These are phyloP conservation scores for Starmerella bombicola DNA, from an alignment of 805 yeast species.

Conservation along the genomic window DNA sequence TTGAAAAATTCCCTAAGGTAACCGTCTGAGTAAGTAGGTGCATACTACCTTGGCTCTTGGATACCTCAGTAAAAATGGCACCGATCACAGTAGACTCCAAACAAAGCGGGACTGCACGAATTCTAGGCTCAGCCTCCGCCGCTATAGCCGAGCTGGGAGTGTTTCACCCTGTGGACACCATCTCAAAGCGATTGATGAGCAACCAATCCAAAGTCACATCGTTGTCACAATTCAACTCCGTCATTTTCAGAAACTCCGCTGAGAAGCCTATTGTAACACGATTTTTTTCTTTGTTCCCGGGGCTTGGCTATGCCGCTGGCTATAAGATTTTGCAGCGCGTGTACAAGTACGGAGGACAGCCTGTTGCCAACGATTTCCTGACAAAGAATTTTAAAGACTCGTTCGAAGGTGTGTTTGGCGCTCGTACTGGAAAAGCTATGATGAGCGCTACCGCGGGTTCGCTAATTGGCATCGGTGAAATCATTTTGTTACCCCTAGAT, in stretches of 20 bases:
- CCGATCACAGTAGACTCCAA: slow-evolving; percentile 41
- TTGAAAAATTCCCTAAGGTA: too few species aligned
- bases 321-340: slow-evolving; percentile 94
- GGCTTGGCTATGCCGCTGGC: slow-evolving; percentile 95
- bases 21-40: too few species aligned
- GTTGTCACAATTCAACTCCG: slow-evolving; percentile 59
- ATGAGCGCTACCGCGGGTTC: slow-evolving; percentile 97
- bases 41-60: too few species aligned
- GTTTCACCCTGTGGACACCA: slow-evolving; percentile 95
- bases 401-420: slow-evolving; percentile 71
- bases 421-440: slow-evolving; percentile 93
- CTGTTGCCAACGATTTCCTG: slow-evolving; percentile 89
- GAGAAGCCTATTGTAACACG: slow-evolving; percentile 56
- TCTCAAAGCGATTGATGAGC: slow-evolving; percentile 91
- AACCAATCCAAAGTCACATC: slow-evolving; percentile 63
- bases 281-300: slow-evolving; percentile 81
- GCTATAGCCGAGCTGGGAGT: slow-evolving; percentile 94
- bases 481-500: slow-evolving; percentile 86
- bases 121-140: slow-evolving; percentile 95
- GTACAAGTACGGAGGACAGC: slow-evolving; percentile 98
- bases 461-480: slow-evolving; percentile 88
- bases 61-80: slow-evolving; percentile 20
- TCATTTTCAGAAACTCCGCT: slow-evolving; percentile 77
- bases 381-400: slow-evolving; percentile 55
- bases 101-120: slow-evolving; percentile 81